Conservation (phyloP, 2,329 filamentous ascomycete species). For the Seiridium cupressi region DNA sequence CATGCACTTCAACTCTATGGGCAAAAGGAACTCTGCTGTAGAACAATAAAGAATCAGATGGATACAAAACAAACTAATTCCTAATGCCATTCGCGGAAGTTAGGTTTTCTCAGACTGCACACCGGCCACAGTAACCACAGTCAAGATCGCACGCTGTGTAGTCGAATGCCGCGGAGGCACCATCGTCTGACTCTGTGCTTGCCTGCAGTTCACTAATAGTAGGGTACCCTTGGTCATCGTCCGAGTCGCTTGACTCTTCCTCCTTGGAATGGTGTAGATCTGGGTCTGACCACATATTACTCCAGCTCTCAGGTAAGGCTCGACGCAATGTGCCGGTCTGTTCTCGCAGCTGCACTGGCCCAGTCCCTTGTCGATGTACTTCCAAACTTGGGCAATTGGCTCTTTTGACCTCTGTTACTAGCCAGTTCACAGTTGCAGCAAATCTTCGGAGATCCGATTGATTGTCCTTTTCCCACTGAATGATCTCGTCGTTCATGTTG, state of each 20-base stretch:
- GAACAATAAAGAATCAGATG: too few relatives aligned
- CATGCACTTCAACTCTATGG: too few relatives aligned
- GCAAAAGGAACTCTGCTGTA: too few relatives aligned
- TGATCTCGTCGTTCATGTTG: constrained; percentile 10
- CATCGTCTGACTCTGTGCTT: constrained; percentile 12
- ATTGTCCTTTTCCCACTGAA: constrained; percentile 18
- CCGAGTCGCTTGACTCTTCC: constrained; percentile 11
- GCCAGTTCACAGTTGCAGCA: constrained; percentile 14
- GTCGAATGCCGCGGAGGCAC: constrained; percentile 12
- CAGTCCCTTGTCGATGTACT: constrained; percentile 15
- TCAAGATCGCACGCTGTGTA: constrained; percentile 16
- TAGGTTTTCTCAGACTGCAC: constrained; percentile 5
- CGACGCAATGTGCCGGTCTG: constrained; percentile 12
- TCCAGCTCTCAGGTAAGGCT: constrained; percentile 19
- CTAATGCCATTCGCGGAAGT: too few relatives aligned
- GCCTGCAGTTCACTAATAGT: background rate
- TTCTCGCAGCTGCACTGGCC: constrained; percentile 20
- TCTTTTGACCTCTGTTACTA: constrained; percentile 18
- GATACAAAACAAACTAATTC: too few relatives aligned
- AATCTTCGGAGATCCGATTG: constrained; percentile 15
- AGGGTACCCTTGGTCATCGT: constrained; percentile 14
- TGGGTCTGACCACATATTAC: constrained; percentile 13
- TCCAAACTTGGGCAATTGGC: constrained; percentile 18
- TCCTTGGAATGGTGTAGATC: background rate
- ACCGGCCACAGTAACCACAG: constrained; percentile 22